Conservation (phyloP, 371 early-diverging fungal species). For the Synchytrium microbalum region DNA sequence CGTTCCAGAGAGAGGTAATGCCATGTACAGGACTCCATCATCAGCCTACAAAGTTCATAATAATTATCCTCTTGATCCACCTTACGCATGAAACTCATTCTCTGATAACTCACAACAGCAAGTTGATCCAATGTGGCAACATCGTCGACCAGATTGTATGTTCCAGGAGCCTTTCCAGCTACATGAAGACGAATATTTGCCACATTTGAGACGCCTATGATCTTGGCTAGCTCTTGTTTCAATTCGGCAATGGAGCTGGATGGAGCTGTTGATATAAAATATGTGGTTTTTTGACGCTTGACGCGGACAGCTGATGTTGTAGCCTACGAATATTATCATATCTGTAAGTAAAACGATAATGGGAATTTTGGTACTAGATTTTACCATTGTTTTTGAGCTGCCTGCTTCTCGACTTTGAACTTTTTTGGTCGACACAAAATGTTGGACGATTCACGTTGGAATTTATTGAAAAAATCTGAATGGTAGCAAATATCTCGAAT, state of each 20-base stretch:
- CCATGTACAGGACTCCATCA: background rate
- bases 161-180: constrained; percentile 9
- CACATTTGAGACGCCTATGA: constrained; percentile 10
- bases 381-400: no score
- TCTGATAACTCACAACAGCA: background rate
- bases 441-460: no score
- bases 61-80: background rate
- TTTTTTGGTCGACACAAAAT: no score
- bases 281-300: constrained; percentile 28
- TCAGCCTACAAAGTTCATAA: background rate
- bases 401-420: no score
- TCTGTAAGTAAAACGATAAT: no score
- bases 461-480: no score
- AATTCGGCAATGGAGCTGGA: constrained; percentile 23
- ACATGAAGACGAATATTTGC: background rate
- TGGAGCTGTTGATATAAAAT: constrained; percentile 25
- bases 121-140: constrained; percentile 2
- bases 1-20: background rate
- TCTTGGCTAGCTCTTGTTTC: constrained; percentile 18
- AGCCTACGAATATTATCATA: no score
- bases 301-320: constrained; percentile 16
- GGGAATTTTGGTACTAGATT: no score
- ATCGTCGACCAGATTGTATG: constrained; percentile 1
- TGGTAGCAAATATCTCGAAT: no score
- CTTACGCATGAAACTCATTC: background rate